Percentiles rank a stretch among this genome's conserved stretches.
phyloP scores from a whole-genome alignment of 352 stramenopile genomes.

The Pythium aquatile region DNA sequence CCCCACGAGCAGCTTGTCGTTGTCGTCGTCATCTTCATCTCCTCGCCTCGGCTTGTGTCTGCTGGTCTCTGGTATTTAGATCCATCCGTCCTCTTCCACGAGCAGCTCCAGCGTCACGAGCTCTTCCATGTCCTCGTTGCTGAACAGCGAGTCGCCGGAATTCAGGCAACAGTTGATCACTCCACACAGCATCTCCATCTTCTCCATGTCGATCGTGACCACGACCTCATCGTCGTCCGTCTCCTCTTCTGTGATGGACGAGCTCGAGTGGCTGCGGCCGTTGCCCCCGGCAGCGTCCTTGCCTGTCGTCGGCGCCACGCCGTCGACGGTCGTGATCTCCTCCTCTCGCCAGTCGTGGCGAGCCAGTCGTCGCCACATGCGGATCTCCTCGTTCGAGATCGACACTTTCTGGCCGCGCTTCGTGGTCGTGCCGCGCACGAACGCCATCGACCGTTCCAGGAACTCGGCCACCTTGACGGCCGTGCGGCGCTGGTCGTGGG shows the following conservation, averaged over 20 bases:
- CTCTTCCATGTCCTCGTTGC: conserved; percentile 51
- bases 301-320: conserved; percentile 22
- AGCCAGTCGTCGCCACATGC: conserved; percentile 72
- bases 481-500: conserved; percentile 68
- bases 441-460: conserved; percentile 71
- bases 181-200: conserved; percentile 29
- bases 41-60: background rate
- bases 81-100: conserved; percentile 81
- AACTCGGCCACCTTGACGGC: conserved; percentile 75
- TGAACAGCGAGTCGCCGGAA: conserved; percentile 48
- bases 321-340: conserved; percentile 38
- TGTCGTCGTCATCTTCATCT: background rate
- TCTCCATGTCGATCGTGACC: conserved; percentile 19
- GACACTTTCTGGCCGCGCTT: conserved; percentile 70
- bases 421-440: conserved; percentile 60
- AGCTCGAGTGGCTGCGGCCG: conserved; percentile 48
- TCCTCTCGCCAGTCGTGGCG: conserved; percentile 64
- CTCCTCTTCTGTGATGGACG: conserved; percentile 43
- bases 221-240: conserved; percentile 35
- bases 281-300: conserved; percentile 11
- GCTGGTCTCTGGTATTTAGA: conserved; percentile 36
- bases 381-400: conserved; percentile 82
- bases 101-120: conserved; percentile 76
- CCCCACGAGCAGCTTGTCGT: background rate
- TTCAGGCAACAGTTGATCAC: conserved; percentile 42